These are phyloP conservation scores for Monosporascus sp. DNA, from an alignment of 2,329 filamentous ascomycete species.

Conservation along the genomic window DNA sequence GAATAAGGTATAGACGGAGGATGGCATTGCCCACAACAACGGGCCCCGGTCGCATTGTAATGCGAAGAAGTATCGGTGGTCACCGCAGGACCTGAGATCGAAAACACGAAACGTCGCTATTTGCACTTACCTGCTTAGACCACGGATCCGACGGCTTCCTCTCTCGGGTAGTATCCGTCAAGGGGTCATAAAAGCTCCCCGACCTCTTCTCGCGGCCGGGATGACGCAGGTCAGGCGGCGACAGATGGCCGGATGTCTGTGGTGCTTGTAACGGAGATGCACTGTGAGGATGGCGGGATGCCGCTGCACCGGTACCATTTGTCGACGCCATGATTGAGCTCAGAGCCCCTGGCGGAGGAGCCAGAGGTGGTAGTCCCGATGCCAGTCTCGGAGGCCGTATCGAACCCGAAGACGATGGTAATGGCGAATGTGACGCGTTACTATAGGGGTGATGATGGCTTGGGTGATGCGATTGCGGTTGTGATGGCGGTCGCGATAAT, in stretches of 20 bases:
- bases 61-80: background rate
- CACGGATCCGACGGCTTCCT: constrained; percentile 31
- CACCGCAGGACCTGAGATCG: background rate
- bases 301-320: constrained; percentile 18
- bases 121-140: constrained; percentile 27
- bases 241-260: constrained; percentile 23
- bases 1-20: background rate
- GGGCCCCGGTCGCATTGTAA: background rate
- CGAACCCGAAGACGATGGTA: constrained; percentile 13
- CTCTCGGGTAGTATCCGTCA: constrained; percentile 37
- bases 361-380: constrained; percentile 23
- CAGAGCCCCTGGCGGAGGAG: constrained; percentile 27
- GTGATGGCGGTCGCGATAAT: constrained; percentile 15
- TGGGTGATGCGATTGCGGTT: background rate
- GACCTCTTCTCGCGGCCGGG: constrained; percentile 32
- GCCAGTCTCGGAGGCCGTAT: constrained; percentile 10
- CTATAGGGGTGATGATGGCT: constrained; percentile 21
- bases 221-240: constrained; percentile 27
- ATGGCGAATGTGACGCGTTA: constrained; percentile 21
- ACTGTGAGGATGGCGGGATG: constrained; percentile 15
- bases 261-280: constrained; percentile 30
- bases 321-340: constrained; percentile 28
- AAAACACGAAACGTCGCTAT: background rate
- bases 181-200: constrained; percentile 40
- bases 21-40: background rate